Evolutionary conservation across 352 stramenopile genomes (phyloP).

Genomic region (Phytophthora rubi): DNA sequence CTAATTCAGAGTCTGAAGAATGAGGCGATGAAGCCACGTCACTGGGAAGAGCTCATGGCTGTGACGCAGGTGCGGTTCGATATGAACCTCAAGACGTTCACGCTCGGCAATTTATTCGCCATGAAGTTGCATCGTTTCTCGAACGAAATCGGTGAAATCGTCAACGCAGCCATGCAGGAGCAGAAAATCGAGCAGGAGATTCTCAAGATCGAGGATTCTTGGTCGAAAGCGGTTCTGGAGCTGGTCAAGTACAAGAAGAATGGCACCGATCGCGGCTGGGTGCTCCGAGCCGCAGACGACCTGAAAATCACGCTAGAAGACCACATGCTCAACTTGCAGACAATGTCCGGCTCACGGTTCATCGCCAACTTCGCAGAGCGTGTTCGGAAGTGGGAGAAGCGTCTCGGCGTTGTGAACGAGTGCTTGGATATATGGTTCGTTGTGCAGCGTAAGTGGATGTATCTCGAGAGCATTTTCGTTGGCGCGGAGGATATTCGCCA

Average conservation of each 20-base stretch:
- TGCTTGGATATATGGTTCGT: conserved; percentile 94
- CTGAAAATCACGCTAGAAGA: conserved; percentile 87
- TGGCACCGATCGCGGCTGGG: conserved; percentile 81
- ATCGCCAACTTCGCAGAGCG: conserved; percentile 90
- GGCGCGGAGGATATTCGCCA: conserved; percentile 94
- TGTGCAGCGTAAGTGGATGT: conserved; percentile 96
- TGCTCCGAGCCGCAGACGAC: conserved; percentile 84
- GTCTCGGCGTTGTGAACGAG: conserved; percentile 90
- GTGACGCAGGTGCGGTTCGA: conserved; percentile 93
- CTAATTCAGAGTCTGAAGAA: conserved; percentile 95
- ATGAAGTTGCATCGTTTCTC: conserved; percentile 94
- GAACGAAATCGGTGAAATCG: conserved; percentile 92
- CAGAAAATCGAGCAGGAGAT: conserved; percentile 95
- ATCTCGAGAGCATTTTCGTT: conserved; percentile 95
- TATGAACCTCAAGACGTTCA: conserved; percentile 94
- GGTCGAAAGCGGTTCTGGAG: conserved; percentile 89
- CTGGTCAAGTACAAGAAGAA: conserved; percentile 95
- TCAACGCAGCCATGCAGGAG: conserved; percentile 94
- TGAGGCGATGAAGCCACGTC: conserved; percentile 92
- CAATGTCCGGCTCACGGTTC: conserved; percentile 92
- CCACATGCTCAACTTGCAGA: conserved; percentile 90
- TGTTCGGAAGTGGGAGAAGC: conserved; percentile 93
- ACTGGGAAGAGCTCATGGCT: conserved; percentile 91
- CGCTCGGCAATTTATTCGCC: conserved; percentile 90
- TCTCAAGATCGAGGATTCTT: conserved; percentile 92